Conservation (phyloP, 768 basidiomycete species). For the Boletus pseudopeckii region DNA sequence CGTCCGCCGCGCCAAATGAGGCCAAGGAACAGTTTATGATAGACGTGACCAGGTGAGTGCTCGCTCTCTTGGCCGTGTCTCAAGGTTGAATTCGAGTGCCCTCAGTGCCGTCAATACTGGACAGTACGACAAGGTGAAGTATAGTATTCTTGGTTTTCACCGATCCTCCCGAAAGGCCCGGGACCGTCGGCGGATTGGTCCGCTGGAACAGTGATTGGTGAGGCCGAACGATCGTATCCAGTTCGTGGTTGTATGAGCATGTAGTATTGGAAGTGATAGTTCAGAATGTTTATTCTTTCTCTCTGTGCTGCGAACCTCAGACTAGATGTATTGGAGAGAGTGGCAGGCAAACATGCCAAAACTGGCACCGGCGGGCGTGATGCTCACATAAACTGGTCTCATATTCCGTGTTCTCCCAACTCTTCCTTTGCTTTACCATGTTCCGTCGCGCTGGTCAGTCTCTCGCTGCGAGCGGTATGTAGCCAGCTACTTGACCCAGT, state of each 20-base stretch:
- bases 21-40: constrained; percentile 70
- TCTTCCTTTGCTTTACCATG: constrained; percentile 35
- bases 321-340: no score
- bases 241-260: constrained; percentile 3
- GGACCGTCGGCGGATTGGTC: constrained; percentile 49
- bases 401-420: constrained; percentile 8
- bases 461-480: constrained; percentile 49
- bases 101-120: constrained; percentile 59
- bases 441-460: constrained; percentile 60
- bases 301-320: constrained; percentile 2
- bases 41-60: constrained; percentile 70
- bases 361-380: constrained; percentile 17
- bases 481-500: neutral
- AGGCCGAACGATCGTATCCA: neutral
- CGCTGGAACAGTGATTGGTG: constrained; percentile 26
- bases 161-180: constrained; percentile 72
- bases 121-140: constrained; percentile 80
- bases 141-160: constrained; percentile 66
- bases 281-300: constrained; percentile 13
- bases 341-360: constrained; percentile 27
- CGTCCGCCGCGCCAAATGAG: constrained; percentile 53
- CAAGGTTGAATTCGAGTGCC: neutral
- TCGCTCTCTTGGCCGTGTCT: neutral
- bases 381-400: constrained; percentile 14
- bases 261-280: constrained; percentile 15